phyloP scores from a whole-genome alignment of 345 rosid species.

The Clausena lansium region DNA sequence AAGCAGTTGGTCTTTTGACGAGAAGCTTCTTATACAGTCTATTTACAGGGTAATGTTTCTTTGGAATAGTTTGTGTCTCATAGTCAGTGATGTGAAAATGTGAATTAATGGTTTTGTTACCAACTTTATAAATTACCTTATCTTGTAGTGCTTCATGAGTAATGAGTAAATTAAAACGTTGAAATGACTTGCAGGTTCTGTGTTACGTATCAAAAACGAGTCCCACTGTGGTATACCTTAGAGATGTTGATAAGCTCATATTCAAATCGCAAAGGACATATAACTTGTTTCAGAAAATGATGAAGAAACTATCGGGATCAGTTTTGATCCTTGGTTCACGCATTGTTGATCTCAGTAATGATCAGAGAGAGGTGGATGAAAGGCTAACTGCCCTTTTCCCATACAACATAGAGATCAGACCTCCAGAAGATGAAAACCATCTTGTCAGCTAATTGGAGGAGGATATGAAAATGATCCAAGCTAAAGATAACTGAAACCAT shows the following conservation, averaged over 20 bases:
- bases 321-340: conserved; percentile 85
- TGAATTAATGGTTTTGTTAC: background rate
- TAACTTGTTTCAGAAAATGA: conserved; percentile 73
- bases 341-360: conserved; percentile 46
- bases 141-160: background rate
- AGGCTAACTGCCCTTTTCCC: conserved; percentile 70
- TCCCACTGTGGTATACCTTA: conserved; percentile 75
- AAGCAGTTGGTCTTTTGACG: conserved; percentile 79
- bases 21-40: conserved; percentile 76
- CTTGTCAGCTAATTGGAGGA: conserved; percentile 81
- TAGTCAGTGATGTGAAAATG: background rate
- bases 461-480: conserved; percentile 94
- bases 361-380: conserved; percentile 55
- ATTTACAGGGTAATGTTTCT: conserved; percentile 66
- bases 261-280: conserved; percentile 67
- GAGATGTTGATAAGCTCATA: conserved; percentile 70
- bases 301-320: conserved; percentile 70
- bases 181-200: conserved; percentile 55
- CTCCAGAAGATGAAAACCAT: conserved; percentile 80
- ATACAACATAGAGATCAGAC: conserved; percentile 80
- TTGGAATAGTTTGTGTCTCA: background rate
- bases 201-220: conserved; percentile 65
- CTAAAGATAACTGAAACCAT: conserved; percentile 86
- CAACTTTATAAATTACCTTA: background rate
- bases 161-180: background rate